A percentile compares a stretch with the other conserved stretches of the same genome.
Evolutionary conservation across 371 early-diverging fungal genomes (phyloP).

Genomic region (Chytridium lagenaria): DNA sequence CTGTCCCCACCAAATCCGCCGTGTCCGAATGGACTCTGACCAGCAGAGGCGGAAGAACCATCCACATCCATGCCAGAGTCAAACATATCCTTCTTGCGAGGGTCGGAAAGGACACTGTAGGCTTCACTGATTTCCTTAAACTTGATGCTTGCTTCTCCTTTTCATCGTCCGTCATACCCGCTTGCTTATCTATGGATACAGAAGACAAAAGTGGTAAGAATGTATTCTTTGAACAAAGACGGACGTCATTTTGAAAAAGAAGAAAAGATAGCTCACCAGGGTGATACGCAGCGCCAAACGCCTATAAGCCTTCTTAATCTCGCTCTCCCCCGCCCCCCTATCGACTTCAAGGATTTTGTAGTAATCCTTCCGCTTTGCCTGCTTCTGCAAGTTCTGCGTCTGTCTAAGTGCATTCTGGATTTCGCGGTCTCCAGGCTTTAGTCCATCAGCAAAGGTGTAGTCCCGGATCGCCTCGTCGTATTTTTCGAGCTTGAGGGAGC

Average conservation of each 20-base stretch:
- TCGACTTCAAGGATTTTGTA: constrained; percentile 77
- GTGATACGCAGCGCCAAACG: constrained; percentile 79
- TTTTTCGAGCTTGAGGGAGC: constrained; percentile 73
- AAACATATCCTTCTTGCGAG: constrained; percentile 78
- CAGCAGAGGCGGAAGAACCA: constrained; percentile 60
- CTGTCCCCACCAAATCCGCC: constrained; percentile 23
- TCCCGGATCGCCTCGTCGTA: constrained; percentile 83
- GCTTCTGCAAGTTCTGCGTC: constrained; percentile 59
- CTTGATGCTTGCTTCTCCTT: constrained; percentile 72
- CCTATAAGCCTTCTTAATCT: constrained; percentile 80
- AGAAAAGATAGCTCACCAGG: constrained; percentile 67
- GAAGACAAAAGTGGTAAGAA: constrained; percentile 39
- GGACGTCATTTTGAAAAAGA: constrained; percentile 26
- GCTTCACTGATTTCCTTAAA: constrained; percentile 89
- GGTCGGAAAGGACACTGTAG: constrained; percentile 74
- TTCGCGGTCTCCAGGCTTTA: constrained; percentile 73
- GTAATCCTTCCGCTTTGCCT: constrained; percentile 79
- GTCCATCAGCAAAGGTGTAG: constrained; percentile 66
- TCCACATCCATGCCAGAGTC: constrained; percentile 83
- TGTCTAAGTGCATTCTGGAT: constrained; percentile 56
- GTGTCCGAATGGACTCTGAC: constrained; percentile 30
- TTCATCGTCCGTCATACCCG: constrained; percentile 57
- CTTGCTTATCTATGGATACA: constrained; percentile 65
- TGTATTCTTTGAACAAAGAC: constrained; percentile 47
- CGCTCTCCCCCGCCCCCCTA: constrained; percentile 58